Conservation (phyloP, 192 early-diverging fungal species). For the Dissophora globulifera region DNA sequence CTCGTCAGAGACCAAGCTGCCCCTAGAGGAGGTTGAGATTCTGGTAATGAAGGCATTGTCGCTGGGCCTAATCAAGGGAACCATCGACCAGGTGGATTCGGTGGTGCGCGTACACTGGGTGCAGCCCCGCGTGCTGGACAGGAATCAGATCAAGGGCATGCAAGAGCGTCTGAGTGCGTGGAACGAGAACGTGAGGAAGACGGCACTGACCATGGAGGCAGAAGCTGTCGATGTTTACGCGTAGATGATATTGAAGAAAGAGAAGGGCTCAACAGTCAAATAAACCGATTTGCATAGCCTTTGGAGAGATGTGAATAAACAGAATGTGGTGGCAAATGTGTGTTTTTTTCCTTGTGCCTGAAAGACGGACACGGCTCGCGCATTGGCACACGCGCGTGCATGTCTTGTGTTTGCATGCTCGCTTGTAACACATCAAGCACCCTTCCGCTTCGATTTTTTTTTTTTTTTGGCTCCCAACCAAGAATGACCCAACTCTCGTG, state of each 20-base stretch:
- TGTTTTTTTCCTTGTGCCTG: too few relatives aligned
- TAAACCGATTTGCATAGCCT: too few relatives aligned
- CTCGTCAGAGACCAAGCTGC: conserved; percentile 82
- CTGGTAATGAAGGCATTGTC: conserved; percentile 98
- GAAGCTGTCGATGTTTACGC: conserved; percentile 65
- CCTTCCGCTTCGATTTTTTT: too few relatives aligned
- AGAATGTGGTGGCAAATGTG: too few relatives aligned
- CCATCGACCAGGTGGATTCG: conserved; percentile 95
- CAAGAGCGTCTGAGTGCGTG: conserved; percentile 85
- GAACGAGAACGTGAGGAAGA: conserved; percentile 84
- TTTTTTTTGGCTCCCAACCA: too few relatives aligned
- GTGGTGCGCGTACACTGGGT: conserved; percentile 95
- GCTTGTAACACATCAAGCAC: too few relatives aligned
- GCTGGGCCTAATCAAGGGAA: conserved; percentile 90
- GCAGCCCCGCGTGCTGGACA: conserved; percentile 95
- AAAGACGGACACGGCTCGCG: too few relatives aligned
- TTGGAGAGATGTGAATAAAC: too few relatives aligned
- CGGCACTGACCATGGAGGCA: conserved; percentile 74
- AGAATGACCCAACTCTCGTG: too few relatives aligned
- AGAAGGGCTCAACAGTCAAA: too few relatives aligned
- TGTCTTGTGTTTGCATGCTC: too few relatives aligned
- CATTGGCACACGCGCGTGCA: too few relatives aligned
- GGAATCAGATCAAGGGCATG: conserved; percentile 87
- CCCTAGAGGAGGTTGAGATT: conserved; percentile 91
- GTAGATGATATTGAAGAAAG: not conserved